Evolutionary conservation across 1,284 basidiomycete species (phyloP), one percentile per base, ranked within the genome.

Genomic region (Caloboletus firmus): DNA sequence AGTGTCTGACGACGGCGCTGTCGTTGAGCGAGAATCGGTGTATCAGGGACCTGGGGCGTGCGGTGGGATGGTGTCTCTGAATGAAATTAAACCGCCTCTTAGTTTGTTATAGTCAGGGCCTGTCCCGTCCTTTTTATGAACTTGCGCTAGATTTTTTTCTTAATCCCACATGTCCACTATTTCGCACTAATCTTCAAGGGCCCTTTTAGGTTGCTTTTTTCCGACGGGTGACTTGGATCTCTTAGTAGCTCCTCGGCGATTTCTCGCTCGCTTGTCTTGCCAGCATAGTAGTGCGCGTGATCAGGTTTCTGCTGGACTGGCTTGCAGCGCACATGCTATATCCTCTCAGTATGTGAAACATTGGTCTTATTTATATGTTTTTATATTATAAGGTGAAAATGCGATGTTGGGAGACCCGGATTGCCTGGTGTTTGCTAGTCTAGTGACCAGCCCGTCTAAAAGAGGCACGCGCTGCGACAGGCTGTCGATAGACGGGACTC

Each of bases 1-100:
- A 94, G 66, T 92, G 89, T 66, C 73, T 95, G 56, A 76, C 76
- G 43, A 84, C 78, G 62, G 93, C 94, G 12, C 68, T 96, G 58
- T 76, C 78, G 56, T 72, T 97, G 59, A 85, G 91, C 51, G 83
- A 90, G 67, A 80, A 79, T 36, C 70, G 87, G 55, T 80, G 83
- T 35, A 76, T 91, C 18, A 74, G 90, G 56, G 84, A 89, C 55
- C 68, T 88, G 13, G 78, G 79, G 15, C 67, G 65, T 45, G 87
- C 88, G 18, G 69, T 91, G 47, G 89, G 89, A 8, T 86, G 83
- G 81, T 89, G 86, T 69, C 69, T 90, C 49, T 91, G 66, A 79
- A 32, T 15, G 28, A 18, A 28, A 5, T 11, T 4, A 22, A n/a
- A n/a, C n/a, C n/a, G n/a, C n/a, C 20, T 20, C 18, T 30, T 6